phyloP scores from a whole-genome alignment of 1,284 basidiomycete species.

The Cystobasidiaceae sp. region DNA sequence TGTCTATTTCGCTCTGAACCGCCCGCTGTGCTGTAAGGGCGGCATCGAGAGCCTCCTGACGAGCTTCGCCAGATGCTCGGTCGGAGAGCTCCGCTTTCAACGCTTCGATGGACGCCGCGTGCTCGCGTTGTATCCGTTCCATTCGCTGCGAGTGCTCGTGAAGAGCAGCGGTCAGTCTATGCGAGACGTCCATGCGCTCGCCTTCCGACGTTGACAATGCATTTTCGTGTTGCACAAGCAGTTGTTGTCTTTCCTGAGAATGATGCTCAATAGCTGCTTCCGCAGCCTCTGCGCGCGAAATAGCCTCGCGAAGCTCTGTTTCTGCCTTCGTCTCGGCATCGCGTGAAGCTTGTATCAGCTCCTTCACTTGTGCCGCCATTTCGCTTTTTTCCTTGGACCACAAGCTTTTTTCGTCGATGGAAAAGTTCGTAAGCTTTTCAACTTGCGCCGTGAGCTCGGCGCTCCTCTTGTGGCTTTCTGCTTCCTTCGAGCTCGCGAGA shows the following conservation, averaged over 20 bases:
- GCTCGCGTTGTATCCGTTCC: slow-evolving; percentile 32
- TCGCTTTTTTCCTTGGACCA: neutral
- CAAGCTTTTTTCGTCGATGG: neutral
- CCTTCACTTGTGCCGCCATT: neutral
- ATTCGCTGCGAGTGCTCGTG: slow-evolving; percentile 27
- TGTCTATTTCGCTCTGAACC: neutral
- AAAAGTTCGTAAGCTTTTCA: neutral
- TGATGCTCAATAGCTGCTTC: neutral
- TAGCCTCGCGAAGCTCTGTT: neutral
- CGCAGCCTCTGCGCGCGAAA: neutral
- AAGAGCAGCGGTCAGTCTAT: slow-evolving; percentile 16
- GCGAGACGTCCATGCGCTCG: slow-evolving; percentile 27
- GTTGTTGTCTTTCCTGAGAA: neutral
- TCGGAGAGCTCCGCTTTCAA: slow-evolving; percentile 21
- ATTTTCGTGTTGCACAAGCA: neutral
- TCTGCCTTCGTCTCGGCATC: neutral
- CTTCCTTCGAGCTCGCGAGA: neutral
- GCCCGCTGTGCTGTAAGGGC: neutral
- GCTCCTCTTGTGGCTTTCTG: neutral
- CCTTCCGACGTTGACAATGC: slow-evolving; percentile 15
- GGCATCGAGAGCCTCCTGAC: neutral
- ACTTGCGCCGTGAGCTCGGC: neutral
- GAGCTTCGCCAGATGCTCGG: slow-evolving; percentile 5
- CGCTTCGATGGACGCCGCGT: slow-evolving; percentile 11
- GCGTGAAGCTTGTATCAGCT: neutral